Percentiles rank a stretch among this genome's conserved stretches.
phyloP scores from a whole-genome alignment of 1,139 yeast species.

The Kurtzmaniella quercitrusa region DNA sequence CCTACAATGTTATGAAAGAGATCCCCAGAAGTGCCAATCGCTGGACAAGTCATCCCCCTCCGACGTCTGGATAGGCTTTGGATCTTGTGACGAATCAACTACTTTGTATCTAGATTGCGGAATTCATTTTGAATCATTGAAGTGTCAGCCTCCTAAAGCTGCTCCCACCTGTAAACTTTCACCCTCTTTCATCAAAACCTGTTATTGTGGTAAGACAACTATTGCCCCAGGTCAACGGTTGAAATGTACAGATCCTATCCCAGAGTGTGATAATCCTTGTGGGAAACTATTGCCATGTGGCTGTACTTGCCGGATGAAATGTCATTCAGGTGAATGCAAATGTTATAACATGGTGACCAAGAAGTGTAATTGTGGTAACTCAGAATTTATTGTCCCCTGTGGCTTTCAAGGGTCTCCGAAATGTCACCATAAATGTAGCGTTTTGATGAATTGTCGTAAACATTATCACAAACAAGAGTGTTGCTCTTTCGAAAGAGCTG shows the following conservation, averaged over 20 bases:
- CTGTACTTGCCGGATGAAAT: constrained; percentile 58
- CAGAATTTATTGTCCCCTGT: constrained; percentile 60
- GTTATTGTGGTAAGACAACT: constrained; percentile 71
- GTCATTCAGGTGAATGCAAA: constrained; percentile 77
- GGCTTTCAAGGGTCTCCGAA: constrained; percentile 50
- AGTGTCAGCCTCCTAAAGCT: constrained; percentile 52
- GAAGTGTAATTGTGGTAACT: constrained; percentile 50
- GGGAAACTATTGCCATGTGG: constrained; percentile 69
- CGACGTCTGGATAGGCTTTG: constrained; percentile 59
- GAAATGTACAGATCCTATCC: constrained; percentile 71
- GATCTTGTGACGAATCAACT: constrained; percentile 52
- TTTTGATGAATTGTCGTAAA: constrained; percentile 72
- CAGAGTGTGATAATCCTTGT: constrained; percentile 66
- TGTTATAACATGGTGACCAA: constrained; percentile 49
- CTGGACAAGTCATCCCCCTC: constrained; percentile 9
- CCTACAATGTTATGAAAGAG: constrained; percentile 48
- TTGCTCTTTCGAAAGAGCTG: constrained; percentile 64
- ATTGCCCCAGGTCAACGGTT: constrained; percentile 30
- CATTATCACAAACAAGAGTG: constrained; percentile 72
- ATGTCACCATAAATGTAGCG: constrained; percentile 75
- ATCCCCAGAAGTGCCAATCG: constrained; percentile 22
- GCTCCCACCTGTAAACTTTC: constrained; percentile 55
- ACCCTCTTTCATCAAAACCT: constrained; percentile 55
- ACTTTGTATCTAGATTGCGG: constrained; percentile 60
- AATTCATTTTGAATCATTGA: constrained; percentile 52